Evolutionary conservation across 768 basidiomycete genomes (phyloP).

Genomic region (Boletus speciosus): DNA sequence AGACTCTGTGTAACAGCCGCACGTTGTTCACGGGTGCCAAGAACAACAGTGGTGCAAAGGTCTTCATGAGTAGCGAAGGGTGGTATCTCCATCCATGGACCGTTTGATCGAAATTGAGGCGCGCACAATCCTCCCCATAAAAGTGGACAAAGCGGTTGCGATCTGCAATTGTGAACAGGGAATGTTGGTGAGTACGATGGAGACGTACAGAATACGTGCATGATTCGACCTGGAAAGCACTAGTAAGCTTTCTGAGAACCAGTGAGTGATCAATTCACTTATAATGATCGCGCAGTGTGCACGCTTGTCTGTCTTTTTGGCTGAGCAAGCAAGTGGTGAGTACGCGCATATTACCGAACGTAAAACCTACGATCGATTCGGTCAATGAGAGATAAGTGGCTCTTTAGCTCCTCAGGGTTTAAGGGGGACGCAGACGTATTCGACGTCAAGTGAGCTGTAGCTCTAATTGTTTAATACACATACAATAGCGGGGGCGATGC

Average conservation of each 20-base stretch:
- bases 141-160: slow-evolving; percentile 39
- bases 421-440: slow-evolving; percentile 24
- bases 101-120: slow-evolving; percentile 35
- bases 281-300: slow-evolving; percentile 21
- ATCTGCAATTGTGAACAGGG: slow-evolving; percentile 23
- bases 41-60: slow-evolving; percentile 45
- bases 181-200: neutral
- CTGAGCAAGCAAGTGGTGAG: slow-evolving; percentile 8
- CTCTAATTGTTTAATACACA: neutral
- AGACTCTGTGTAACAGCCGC: slow-evolving; percentile 44
- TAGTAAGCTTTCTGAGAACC: slow-evolving; percentile 3
- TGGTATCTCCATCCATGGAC: slow-evolving; percentile 27
- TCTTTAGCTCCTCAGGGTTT: slow-evolving; percentile 15
- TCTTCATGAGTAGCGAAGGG: slow-evolving; percentile 36
- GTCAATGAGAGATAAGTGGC: slow-evolving; percentile 26
- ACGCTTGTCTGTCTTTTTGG: slow-evolving; percentile 1
- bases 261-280: slow-evolving; percentile 9
- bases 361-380: slow-evolving; percentile 20
- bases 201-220: slow-evolving; percentile 29
- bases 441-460: slow-evolving; percentile 28
- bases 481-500: neutral
- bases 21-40: slow-evolving; percentile 47
- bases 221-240: slow-evolving; percentile 26
- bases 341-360: neutral
- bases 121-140: slow-evolving; percentile 42